Evolutionary conservation across 2,329 filamentous ascomycete genomes (phyloP).

Genomic region (Ophiocordyceps australis): DNA sequence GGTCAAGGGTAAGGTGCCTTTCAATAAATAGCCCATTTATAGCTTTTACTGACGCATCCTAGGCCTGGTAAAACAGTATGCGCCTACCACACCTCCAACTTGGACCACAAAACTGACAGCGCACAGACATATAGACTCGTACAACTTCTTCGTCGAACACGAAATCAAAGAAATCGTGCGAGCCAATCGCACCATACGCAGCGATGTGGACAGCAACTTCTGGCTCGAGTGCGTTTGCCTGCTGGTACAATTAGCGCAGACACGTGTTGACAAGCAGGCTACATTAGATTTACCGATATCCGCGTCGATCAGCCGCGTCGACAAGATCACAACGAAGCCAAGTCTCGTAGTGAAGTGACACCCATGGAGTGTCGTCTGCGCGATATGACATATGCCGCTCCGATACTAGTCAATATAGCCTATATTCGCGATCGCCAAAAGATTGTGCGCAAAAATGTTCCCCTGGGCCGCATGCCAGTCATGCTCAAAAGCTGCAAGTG

Average conservation of each 20-base stretch:
- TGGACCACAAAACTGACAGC: slow-evolving; percentile 2
- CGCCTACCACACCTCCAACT: neutral
- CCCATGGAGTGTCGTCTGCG: slow-evolving; percentile 93
- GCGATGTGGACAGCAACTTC: slow-evolving; percentile 84
- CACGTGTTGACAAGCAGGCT: slow-evolving; percentile 1
- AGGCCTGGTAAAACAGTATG: slow-evolving; percentile 73
- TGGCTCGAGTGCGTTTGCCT: slow-evolving; percentile 49
- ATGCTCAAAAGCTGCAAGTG: slow-evolving; percentile 97
- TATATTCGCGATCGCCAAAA: slow-evolving; percentile 69
- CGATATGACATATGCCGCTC: slow-evolving; percentile 95
- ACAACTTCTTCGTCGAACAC: slow-evolving; percentile 94
- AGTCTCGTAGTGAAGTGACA: slow-evolving; percentile 58
- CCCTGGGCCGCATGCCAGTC: slow-evolving; percentile 81
- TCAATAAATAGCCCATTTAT: neutral
- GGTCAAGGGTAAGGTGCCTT: slow-evolving; percentile 50
- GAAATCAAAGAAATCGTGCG: slow-evolving; percentile 94
- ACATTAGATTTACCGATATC: slow-evolving; percentile 59
- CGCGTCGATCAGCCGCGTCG: slow-evolving; percentile 69
- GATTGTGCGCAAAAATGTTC: slow-evolving; percentile 57
- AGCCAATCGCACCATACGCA: slow-evolving; percentile 74
- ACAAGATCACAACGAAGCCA: slow-evolving; percentile 53
- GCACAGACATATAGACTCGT: slow-evolving; percentile 73
- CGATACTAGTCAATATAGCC: slow-evolving; percentile 81
- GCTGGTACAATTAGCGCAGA: neutral
- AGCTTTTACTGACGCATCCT: neutral